Evolutionary conservation across 169 alveolate genomes (phyloP).

Genomic region (Plasmodium fragile): DNA sequence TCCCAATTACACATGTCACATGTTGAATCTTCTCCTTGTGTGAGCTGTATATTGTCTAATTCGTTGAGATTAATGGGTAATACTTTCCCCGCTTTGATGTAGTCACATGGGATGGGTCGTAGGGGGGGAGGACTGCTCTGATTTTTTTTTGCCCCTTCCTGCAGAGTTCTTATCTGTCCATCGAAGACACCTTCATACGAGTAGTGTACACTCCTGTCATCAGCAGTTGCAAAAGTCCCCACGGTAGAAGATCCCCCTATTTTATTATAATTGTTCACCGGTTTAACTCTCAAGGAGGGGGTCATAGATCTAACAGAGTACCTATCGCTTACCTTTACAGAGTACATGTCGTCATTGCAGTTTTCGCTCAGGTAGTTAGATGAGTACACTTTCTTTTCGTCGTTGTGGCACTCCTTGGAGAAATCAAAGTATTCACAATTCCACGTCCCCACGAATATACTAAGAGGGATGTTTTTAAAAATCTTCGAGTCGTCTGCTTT

Average conservation of each 20-base stretch:
- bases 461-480: constrained; percentile 72
- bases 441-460: constrained; percentile 87
- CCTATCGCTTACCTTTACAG: constrained; percentile 14
- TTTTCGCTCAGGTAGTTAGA: constrained; percentile 9
- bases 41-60: background rate
- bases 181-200: background rate
- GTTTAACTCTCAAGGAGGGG: constrained; percentile 13
- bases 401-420: constrained; percentile 34
- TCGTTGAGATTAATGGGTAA: background rate
- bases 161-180: background rate
- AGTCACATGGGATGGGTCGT: background rate
- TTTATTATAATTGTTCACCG: background rate
- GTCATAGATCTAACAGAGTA: constrained; percentile 23
- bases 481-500: constrained; percentile 26
- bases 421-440: constrained; percentile 81
- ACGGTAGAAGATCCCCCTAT: background rate
- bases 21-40: background rate
- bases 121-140: background rate
- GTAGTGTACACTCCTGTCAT: background rate
- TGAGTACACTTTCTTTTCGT: constrained; percentile 53
- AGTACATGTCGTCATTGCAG: background rate
- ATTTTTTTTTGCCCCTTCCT: background rate
- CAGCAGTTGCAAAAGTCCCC: background rate
- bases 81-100: background rate
- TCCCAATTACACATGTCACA: background rate